These are phyloP conservation scores for Pluteus cervinus DNA, from an alignment of 768 basidiomycete genomes.

Conservation along the genomic window DNA sequence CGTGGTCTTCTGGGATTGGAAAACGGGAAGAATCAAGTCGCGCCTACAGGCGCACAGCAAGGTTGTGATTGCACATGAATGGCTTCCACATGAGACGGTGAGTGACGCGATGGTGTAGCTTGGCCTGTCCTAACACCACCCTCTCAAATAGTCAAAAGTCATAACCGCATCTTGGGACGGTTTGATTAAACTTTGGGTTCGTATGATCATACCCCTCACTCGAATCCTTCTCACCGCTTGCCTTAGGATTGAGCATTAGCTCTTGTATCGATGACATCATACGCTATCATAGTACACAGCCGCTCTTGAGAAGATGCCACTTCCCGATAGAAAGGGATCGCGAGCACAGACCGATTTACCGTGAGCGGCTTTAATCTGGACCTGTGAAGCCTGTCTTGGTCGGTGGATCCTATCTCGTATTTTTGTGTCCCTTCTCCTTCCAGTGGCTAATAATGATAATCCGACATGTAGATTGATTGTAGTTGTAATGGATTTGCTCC, in stretches of 20 bases:
- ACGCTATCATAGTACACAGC: slow-evolving; percentile 2
- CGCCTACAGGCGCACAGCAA: slow-evolving; percentile 85
- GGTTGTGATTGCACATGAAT: slow-evolving; percentile 97
- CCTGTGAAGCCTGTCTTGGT: too few species aligned
- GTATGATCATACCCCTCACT: slow-evolving; percentile 16
- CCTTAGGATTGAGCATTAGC: slow-evolving; percentile 29
- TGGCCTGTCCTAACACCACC: too few species aligned
- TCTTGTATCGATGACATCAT: slow-evolving; percentile 6
- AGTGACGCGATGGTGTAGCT: slow-evolving; percentile 26
- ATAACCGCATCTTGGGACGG: slow-evolving; percentile 98
- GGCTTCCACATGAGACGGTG: slow-evolving; percentile 96
- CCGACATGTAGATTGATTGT: too few species aligned
- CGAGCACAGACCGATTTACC: too few species aligned
- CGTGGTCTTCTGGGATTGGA: slow-evolving; percentile 99
- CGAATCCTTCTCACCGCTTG: slow-evolving; percentile 10
- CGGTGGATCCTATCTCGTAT: too few species aligned
- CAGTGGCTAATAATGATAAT: too few species aligned
- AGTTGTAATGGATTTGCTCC: too few species aligned
- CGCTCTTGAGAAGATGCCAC: background rate
- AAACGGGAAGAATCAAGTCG: slow-evolving; percentile 93
- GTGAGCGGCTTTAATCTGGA: too few species aligned
- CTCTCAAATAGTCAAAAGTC: slow-evolving; percentile 74
- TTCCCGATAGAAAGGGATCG: too few species aligned
- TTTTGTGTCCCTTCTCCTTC: too few species aligned
- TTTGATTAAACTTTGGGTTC: slow-evolving; percentile 94